phyloP scores from a whole-genome alignment of 768 basidiomycete species.

The Podaxis sp. region DNA sequence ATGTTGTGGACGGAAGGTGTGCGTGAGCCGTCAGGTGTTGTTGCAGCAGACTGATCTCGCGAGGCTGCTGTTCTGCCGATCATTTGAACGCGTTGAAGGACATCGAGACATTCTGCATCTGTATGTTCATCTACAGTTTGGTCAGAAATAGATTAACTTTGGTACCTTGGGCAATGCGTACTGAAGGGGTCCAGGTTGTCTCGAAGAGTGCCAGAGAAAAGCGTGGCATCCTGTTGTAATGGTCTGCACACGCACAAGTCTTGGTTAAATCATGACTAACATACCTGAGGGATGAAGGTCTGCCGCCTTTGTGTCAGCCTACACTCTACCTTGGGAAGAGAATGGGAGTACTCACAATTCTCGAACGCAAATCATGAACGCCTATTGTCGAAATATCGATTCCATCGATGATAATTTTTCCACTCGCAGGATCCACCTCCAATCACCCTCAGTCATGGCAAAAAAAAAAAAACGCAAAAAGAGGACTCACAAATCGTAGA shows the following conservation, averaged over 20 bases:
- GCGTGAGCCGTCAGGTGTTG: constrained; percentile 46
- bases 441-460: constrained; percentile 2
- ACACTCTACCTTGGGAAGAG: not conserved
- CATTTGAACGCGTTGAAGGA: constrained; percentile 80
- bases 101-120: constrained; percentile 79
- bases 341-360: constrained; percentile 47
- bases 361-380: constrained; percentile 75
- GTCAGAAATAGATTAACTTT: not conserved
- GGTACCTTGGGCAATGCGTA: constrained; percentile 32
- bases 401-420: constrained; percentile 83
- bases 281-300: constrained; percentile 76
- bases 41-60: constrained; percentile 42
- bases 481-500: constrained; percentile 65
- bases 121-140: constrained; percentile 60
- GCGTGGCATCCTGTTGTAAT: constrained; percentile 52
- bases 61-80: constrained; percentile 54
- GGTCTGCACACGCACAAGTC: constrained; percentile 1
- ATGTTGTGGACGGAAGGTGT: constrained; percentile 39
- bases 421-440: constrained; percentile 74
- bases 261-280: constrained; percentile 8
- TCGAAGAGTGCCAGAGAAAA: constrained; percentile 79
- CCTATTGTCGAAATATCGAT: constrained; percentile 87
- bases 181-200: constrained; percentile 78
- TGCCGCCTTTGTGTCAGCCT: constrained; percentile 24
- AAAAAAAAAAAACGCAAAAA: not conserved